Conservation (phyloP, 140 eudicot genomes). For the Senecio squalidus region DNA sequence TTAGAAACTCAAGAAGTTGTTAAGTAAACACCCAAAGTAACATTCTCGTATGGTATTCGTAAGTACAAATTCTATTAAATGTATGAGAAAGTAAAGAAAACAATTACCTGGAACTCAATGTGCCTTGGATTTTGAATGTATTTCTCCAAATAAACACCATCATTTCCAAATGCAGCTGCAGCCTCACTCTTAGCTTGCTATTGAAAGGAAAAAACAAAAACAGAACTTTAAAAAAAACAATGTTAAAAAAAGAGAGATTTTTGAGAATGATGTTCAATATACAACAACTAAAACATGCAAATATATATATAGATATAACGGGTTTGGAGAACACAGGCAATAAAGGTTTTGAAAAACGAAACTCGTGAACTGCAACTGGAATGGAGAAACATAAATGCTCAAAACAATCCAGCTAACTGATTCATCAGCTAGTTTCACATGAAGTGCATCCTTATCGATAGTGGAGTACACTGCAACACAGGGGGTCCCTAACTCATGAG, state of each 20-base stretch:
- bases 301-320: no score
- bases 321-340: no score
- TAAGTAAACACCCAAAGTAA: constrained; percentile 7
- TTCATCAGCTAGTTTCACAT: constrained; percentile 95
- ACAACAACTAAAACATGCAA: no score
- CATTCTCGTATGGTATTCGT: constrained; percentile 6
- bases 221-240: constrained; percentile 3
- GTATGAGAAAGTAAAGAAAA: neutral
- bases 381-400: constrained; percentile 3
- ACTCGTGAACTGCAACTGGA: no score
- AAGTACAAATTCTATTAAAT: neutral
- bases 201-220: constrained; percentile 8
- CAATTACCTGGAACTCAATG: constrained; percentile 91
- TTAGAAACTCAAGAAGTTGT: constrained; percentile 20
- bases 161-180: constrained; percentile 99
- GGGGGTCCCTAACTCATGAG: constrained; percentile 96
- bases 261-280: neutral
- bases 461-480: constrained; percentile 99
- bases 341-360: no score
- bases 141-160: constrained; percentile 96
- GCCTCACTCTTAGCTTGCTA: constrained; percentile 99
- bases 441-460: constrained; percentile 97
- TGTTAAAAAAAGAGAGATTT: constrained; percentile 3
- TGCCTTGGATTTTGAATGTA: constrained; percentile 91
- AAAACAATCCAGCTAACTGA: constrained; percentile 34